Evolutionary conservation across 805 yeast genomes (phyloP), one percentile per base, ranked within the genome.

Genomic region (Candida saitoana): DNA sequence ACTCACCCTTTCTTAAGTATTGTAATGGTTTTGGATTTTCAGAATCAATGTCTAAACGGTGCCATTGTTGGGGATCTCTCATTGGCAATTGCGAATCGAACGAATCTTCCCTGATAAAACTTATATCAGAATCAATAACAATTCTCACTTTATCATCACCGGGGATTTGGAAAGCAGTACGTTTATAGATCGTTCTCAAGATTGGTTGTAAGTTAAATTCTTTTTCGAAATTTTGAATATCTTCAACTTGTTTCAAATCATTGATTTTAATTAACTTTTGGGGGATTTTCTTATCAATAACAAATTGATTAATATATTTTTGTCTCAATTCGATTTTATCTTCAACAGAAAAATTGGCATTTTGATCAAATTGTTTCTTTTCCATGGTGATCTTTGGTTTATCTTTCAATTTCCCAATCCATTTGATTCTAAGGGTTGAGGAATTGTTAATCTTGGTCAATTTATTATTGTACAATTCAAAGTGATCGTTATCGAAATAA

Each of bases 101-200:
- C 0, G 91, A 66, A 60, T 91, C 98, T 60, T 91, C 99, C 54
- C 98, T 79, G 47, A 91, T 82, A 58, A 87, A 90, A 40, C 82
- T 58, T 43, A 93, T 79, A 60, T 93, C 93, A 12, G 95, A 84
- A 65, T 91, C 98, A 49, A 91, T 87, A 34, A 87, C 82, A 46
- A 93, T 82, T 60, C 98, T 81, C 30, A 90, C 84, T 56, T 91
- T 79, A 60, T 90, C 95, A 60, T 93, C 98, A 44, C 97, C 97
- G 2, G 99, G 99, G 54, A 91, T 91, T 71, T 91, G 97, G 72
- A 93, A 91, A 2, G 98, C 98, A 4, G 96, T 87, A 63, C 98
- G 77, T 33, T 88, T 86, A 67, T 87, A 88, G 29, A 83, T 78
- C 8, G 96, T 78, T 67, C 98, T 81, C 59, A 93, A 66, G 30